A percentile compares a stretch with the other conserved stretches of the same genome.
phyloP scores from a whole-genome alignment of 2,329 filamentous ascomycete genomes.

The Chaetomium strumarium region DNA sequence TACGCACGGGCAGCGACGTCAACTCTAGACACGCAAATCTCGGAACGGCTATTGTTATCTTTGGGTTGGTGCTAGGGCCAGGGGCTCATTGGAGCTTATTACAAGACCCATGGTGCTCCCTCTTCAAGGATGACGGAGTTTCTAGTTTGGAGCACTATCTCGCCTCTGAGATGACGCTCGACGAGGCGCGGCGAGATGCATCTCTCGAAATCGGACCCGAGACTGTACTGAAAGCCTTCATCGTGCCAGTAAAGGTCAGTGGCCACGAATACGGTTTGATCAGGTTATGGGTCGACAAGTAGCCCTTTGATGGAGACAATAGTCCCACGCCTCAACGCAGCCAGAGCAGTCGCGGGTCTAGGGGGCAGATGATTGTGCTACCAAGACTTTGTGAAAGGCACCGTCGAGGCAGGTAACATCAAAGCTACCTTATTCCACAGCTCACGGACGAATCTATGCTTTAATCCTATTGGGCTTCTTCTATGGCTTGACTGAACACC shows the following conservation, averaged over 20 bases:
- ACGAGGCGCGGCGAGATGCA: background rate
- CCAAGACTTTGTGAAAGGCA: too few relatives aligned
- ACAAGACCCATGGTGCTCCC: background rate
- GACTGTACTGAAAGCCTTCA: background rate
- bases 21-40: too few relatives aligned
- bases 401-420: too few relatives aligned
- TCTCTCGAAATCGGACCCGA: background rate
- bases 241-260: background rate
- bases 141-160: background rate
- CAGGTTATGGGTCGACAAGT: too few relatives aligned
- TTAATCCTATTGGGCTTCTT: background rate
- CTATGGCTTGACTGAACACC: conserved; percentile 16
- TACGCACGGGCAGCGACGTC: background rate
- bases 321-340: too few relatives aligned
- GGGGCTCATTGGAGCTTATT: too few relatives aligned
- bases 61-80: background rate
- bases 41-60: background rate
- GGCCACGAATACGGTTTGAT: too few relatives aligned
- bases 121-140: background rate
- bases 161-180: background rate
- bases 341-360: too few relatives aligned
- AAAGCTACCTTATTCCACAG: too few relatives aligned
- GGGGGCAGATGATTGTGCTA: too few relatives aligned
- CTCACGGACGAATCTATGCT: background rate
- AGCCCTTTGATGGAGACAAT: too few relatives aligned